Conservation (phyloP, 1,284 basidiomycete genomes). For the Fomitopsis schrenkii region DNA sequence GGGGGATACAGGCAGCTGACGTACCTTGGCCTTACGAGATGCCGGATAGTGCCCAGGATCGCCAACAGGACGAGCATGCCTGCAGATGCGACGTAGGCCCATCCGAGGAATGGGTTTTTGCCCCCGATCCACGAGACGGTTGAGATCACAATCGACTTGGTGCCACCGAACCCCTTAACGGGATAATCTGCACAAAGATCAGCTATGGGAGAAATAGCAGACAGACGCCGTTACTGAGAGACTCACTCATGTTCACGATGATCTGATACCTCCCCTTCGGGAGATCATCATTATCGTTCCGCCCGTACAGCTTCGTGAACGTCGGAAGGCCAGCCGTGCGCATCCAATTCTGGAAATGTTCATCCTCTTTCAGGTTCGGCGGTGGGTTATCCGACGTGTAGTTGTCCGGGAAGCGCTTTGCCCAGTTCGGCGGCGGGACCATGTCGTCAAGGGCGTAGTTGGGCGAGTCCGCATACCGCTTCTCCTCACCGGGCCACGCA, state of each 20-base stretch:
- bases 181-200: conserved; percentile 73
- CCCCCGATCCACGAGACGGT: conserved; percentile 99
- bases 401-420: conserved; percentile 61
- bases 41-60: conserved; percentile 84
- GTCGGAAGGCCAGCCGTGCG: conserved; percentile 94
- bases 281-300: conserved; percentile 82
- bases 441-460: conserved; percentile 61
- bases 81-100: conserved; percentile 92
- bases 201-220: neutral
- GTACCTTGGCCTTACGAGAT: conserved; percentile 90
- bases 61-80: conserved; percentile 87
- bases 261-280: conserved; percentile 75
- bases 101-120: conserved; percentile 95
- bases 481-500: conserved; percentile 91
- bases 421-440: conserved; percentile 94
- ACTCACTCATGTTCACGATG: conserved; percentile 79
- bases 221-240: neutral
- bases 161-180: conserved; percentile 87
- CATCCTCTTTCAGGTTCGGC: conserved; percentile 76
- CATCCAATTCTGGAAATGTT: conserved; percentile 99
- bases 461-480: conserved; percentile 77
- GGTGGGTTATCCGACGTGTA: conserved; percentile 70
- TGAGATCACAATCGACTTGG: conserved; percentile 95
- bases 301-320: conserved; percentile 91
- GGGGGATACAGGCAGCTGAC: conserved; percentile 34